phyloP scores from a whole-genome alignment of 257 asterid genomes.

The Cruciata laevipes region DNA sequence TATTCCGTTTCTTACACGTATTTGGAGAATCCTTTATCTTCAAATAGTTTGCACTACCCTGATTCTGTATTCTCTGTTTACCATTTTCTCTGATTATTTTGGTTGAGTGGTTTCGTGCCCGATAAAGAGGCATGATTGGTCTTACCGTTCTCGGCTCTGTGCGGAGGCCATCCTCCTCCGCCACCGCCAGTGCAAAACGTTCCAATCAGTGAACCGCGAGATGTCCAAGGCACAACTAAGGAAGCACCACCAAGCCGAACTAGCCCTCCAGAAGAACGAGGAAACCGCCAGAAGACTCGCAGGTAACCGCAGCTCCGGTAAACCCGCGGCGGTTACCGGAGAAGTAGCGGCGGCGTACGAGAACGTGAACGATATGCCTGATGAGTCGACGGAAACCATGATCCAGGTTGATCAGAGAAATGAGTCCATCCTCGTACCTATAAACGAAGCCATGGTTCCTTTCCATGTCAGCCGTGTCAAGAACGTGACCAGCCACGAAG shows the following conservation, averaged over 20 bases:
- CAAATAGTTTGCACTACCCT: no score
- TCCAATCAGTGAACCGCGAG: conserved; percentile 62
- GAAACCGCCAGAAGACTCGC: conserved; percentile 71
- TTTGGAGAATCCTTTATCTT: background rate
- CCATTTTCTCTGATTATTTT: no score
- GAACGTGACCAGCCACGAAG: conserved; percentile 62
- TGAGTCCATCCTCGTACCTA: conserved; percentile 60
- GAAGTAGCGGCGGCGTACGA: conserved; percentile 42
- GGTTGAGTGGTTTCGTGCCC: no score
- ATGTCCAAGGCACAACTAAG: conserved; percentile 57
- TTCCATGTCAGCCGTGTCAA: conserved; percentile 62
- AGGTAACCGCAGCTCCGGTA: conserved; percentile 34
- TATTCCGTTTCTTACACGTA: background rate
- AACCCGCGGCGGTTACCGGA: conserved; percentile 28
- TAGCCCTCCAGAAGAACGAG: conserved; percentile 68
- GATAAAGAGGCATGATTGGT: no score
- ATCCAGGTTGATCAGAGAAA: conserved; percentile 67
- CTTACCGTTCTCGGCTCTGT: no score
- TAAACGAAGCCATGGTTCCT: conserved; percentile 61
- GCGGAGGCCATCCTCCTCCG: no score
- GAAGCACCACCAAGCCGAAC: conserved; percentile 74
- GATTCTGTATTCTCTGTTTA: no score
- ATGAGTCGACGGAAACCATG: conserved; percentile 47
- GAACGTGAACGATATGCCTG: conserved; percentile 57
- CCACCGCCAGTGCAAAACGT: conserved; percentile 15